phyloP scores from a whole-genome alignment of 139 green algal species.

The Gonium pectorale region DNA sequence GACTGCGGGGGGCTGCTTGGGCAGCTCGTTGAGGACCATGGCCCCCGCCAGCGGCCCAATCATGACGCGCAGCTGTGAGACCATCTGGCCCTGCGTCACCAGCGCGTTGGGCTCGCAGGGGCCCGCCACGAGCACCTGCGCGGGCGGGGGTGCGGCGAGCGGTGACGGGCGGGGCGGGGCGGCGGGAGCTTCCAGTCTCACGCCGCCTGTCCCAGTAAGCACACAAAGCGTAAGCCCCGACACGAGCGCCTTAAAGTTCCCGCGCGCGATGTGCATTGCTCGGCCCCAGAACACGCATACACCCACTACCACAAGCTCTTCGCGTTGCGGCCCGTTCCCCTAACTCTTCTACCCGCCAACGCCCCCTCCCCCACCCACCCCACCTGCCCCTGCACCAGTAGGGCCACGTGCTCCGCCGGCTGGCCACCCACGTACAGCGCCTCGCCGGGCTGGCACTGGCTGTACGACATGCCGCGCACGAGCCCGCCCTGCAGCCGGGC shows the following conservation, averaged over 20 bases:
- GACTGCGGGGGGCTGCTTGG: neutral
- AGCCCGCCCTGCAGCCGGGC: constrained; percentile 9
- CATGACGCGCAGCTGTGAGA: constrained; percentile 13
- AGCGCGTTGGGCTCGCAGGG: constrained; percentile 12
- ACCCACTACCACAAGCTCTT: too few species aligned
- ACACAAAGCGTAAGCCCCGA: too few species aligned
- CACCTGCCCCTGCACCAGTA: constrained; percentile 52
- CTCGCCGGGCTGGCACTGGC: constrained; percentile 38
- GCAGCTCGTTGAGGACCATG: constrained; percentile 44
- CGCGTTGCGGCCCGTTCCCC: too few species aligned
- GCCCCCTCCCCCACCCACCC: neutral
- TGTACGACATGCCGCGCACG: constrained; percentile 19
- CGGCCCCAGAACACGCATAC: too few species aligned
- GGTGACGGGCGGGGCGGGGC: too few species aligned
- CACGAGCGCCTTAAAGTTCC: too few species aligned
- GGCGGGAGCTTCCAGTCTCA: too few species aligned
- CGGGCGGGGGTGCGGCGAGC: neutral
- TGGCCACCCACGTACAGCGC: constrained; percentile 31
- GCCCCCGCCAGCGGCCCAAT: neutral
- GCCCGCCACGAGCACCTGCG: constrained; percentile 24
- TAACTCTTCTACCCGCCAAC: too few species aligned
- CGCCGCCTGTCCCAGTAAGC: too few species aligned
- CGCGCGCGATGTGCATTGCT: too few species aligned
- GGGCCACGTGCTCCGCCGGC: constrained; percentile 16
- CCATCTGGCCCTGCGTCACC: constrained; percentile 26